Conservation (phyloP, 495 filamentous ascomycete species). For the Melanomma pulvis-pyrius region DNA sequence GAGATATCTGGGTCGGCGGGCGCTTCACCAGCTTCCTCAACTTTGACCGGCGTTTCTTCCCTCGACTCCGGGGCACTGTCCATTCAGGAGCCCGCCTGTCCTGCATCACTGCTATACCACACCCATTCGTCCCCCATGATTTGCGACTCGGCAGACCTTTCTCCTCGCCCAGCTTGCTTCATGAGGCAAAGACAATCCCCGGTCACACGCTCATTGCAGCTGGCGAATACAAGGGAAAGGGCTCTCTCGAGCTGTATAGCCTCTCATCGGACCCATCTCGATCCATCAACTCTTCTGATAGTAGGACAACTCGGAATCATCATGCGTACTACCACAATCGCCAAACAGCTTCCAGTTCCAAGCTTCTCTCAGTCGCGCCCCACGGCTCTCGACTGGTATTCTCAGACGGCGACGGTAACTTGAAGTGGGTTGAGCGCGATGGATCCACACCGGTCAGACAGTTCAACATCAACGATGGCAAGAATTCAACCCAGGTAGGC, state of each 20-base stretch:
- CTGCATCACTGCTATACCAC: slow-evolving; percentile 72
- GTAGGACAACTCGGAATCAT: slow-evolving; percentile 20
- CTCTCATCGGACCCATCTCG: slow-evolving; percentile 47
- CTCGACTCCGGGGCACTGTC: slow-evolving; percentile 73
- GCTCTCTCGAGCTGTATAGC: slow-evolving; percentile 85
- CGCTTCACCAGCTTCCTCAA: slow-evolving; percentile 88
- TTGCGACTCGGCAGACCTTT: slow-evolving; percentile 54
- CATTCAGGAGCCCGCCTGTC: slow-evolving; percentile 83
- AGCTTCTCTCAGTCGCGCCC: slow-evolving; percentile 78
- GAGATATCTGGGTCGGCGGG: slow-evolving; percentile 79
- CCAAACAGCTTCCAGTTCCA: slow-evolving; percentile 77
- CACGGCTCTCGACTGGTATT: slow-evolving; percentile 86
- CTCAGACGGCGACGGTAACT: slow-evolving; percentile 77
- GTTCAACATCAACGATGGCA: slow-evolving; percentile 65
- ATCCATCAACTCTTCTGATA: slow-evolving; percentile 30
- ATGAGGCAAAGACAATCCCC: slow-evolving; percentile 52
- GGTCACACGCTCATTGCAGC: slow-evolving; percentile 74
- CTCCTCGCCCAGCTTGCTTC: slow-evolving; percentile 56
- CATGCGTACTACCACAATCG: slow-evolving; percentile 66
- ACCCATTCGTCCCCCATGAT: slow-evolving; percentile 62
- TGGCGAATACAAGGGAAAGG: slow-evolving; percentile 94
- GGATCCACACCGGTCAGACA: slow-evolving; percentile 78
- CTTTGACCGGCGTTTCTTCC: slow-evolving; percentile 87
- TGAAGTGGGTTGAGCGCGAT: slow-evolving; percentile 93
- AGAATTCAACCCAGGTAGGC: neutral